phyloP scores from a whole-genome alignment of 2,329 filamentous ascomycete genomes.

The Chaetomiaceae sp. region DNA sequence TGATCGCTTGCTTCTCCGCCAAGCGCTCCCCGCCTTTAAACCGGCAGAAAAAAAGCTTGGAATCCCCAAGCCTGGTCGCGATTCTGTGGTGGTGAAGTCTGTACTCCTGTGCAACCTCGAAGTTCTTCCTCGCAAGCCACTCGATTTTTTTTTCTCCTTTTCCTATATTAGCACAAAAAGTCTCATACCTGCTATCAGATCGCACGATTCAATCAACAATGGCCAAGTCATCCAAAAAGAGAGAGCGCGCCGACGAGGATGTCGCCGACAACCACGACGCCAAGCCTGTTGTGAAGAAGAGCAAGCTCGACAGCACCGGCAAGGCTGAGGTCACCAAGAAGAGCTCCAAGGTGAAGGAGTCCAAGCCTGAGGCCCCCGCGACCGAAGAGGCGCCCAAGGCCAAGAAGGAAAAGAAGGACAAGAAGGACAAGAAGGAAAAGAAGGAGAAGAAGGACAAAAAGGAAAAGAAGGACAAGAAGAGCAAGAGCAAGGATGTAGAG shows the following conservation, averaged over 20 bases:
- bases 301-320: conserved; percentile 28
- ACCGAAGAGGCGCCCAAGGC: background rate
- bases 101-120: background rate
- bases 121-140: no score
- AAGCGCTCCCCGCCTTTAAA: conserved; percentile 14
- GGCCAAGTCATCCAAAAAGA: conserved; percentile 26
- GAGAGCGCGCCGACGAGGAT: conserved; percentile 25
- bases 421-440: conserved; percentile 23
- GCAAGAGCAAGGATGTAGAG: conserved; percentile 7
- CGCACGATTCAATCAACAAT: conserved; percentile 5
- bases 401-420: conserved; percentile 32
- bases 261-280: conserved; percentile 19
- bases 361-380: background rate
- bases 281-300: conserved; percentile 25
- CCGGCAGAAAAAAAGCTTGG: conserved; percentile 22
- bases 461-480: conserved; percentile 36
- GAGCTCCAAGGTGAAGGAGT: conserved; percentile 17
- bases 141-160: no score
- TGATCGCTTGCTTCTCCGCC: background rate
- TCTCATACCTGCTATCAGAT: background rate
- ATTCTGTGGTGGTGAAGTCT: no score
- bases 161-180: background rate
- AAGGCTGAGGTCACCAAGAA: conserved; percentile 27
- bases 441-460: conserved; percentile 28
- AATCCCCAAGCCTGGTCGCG: no score